Conservation (phyloP, 2,329 filamentous ascomycete species). For the Ilyonectria sp. region DNA sequence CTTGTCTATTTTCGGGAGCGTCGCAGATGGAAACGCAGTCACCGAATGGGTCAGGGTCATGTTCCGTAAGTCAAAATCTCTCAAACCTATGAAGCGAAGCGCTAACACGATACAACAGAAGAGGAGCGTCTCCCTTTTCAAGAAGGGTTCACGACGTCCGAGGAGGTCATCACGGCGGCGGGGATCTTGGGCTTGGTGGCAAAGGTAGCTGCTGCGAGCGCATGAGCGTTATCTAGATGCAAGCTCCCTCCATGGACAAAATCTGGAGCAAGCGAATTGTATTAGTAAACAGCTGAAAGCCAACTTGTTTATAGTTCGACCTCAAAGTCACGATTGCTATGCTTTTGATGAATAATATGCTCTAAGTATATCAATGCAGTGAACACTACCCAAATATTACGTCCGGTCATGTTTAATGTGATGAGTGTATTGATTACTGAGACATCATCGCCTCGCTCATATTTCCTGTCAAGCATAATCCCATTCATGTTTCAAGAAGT, state of each 20-base stretch:
- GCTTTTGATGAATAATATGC: no score
- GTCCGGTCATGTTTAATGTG: no score
- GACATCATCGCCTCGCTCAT: no score
- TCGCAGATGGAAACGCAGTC: constrained; percentile 36
- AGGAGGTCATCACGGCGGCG: constrained; percentile 33
- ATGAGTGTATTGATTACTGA: no score
- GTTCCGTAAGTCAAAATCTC: constrained; percentile 35
- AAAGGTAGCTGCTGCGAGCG: constrained; percentile 34
- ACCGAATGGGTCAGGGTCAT: constrained; percentile 43
- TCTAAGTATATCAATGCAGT: no score
- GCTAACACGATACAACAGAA: constrained; percentile 30
- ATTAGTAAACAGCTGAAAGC: neutral
- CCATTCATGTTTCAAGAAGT: no score
- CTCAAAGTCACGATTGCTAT: neutral
- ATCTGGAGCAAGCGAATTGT: neutral
- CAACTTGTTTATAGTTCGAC: neutral
- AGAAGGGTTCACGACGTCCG: constrained; percentile 40
- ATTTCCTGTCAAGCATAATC: no score
- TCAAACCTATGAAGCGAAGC: rapidly evolving
- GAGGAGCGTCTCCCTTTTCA: constrained; percentile 39
- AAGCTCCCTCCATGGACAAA: neutral
- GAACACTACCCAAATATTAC: no score
- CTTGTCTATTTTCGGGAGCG: constrained; percentile 38
- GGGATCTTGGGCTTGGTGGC: constrained; percentile 36
- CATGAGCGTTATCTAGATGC: neutral